A percentile compares a stretch with the other conserved stretches of the same genome.
Evolutionary conservation across 169 alveolate species (phyloP).

Genomic region (Plasmodium gaboni): DNA sequence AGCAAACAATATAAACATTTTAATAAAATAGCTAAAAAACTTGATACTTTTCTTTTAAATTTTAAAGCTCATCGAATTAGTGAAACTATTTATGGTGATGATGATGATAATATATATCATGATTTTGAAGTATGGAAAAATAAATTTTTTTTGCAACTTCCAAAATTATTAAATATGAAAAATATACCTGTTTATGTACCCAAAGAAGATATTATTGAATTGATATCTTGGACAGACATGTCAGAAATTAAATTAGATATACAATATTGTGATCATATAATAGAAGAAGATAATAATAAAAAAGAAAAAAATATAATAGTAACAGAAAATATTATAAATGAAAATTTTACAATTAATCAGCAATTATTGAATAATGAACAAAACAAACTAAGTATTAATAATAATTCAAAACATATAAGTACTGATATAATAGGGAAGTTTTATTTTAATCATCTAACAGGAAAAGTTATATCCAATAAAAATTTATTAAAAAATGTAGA

Average conservation of each 20-base stretch:
- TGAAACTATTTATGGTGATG: constrained; percentile 84
- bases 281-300: constrained; percentile 21
- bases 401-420: constrained; percentile 19
- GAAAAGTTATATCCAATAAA: constrained; percentile 34
- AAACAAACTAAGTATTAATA: constrained; percentile 61
- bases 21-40: constrained; percentile 82
- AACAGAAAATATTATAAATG: neutral
- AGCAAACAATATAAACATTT: constrained; percentile 82
- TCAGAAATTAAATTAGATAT: constrained; percentile 15
- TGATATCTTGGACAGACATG: constrained; percentile 68
- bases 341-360: neutral
- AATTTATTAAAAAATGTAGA: constrained; percentile 49
- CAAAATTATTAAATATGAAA: constrained; percentile 13
- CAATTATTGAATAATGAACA: constrained; percentile 22
- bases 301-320: neutral
- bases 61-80: constrained; percentile 78
- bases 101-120: constrained; percentile 78
- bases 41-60: constrained; percentile 68
- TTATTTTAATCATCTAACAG: constrained; percentile 66
- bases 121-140: constrained; percentile 85
- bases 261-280: constrained; percentile 18
- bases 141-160: constrained; percentile 67
- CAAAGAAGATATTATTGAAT: constrained; percentile 46
- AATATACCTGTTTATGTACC: constrained; percentile 2
- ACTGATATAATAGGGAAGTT: constrained; percentile 78